Percentiles rank a stretch among this genome's conserved stretches.
phyloP scores from a whole-genome alignment of 2,329 filamentous ascomycete species.

The Alternaria metachromatica region DNA sequence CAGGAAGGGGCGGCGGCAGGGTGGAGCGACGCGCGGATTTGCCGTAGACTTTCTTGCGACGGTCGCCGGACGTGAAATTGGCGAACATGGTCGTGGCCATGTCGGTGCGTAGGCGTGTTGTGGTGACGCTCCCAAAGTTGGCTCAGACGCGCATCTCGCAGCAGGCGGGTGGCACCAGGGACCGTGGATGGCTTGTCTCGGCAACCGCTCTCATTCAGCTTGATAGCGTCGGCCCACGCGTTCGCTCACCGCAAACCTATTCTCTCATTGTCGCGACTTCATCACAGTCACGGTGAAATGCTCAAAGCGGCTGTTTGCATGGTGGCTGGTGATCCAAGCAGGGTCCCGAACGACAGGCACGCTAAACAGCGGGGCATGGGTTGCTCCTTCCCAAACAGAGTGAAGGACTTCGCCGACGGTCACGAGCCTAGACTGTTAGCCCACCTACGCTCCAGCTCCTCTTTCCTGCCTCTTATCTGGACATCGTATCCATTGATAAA shows the following conservation, averaged over 20 bases:
- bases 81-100: slow-evolving; percentile 39
- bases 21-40: slow-evolving; percentile 38
- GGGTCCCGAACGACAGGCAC: slow-evolving; percentile 20
- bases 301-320: slow-evolving; percentile 8
- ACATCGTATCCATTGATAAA: slow-evolving; percentile 20
- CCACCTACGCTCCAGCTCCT: slow-evolving; percentile 21
- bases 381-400: slow-evolving; percentile 24
- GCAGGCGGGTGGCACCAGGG: not conserved
- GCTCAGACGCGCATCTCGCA: slow-evolving; percentile 32
- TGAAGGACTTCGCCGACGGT: slow-evolving; percentile 43
- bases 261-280: not conserved
- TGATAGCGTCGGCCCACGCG: slow-evolving; percentile 5
- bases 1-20: slow-evolving; percentile 19
- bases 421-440: slow-evolving; percentile 39
- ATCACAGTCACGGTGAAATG: slow-evolving; percentile 15
- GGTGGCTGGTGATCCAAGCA: slow-evolving; percentile 23
- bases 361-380: slow-evolving; percentile 32
- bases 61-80: slow-evolving; percentile 37
- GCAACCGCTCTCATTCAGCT: slow-evolving; percentile 1
- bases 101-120: slow-evolving; percentile 14
- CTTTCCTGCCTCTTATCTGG: slow-evolving; percentile 28
- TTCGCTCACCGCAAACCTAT: slow-evolving; percentile 1
- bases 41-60: slow-evolving; percentile 50
- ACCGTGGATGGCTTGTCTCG: slow-evolving; percentile 1
- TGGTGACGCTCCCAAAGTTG: slow-evolving; percentile 9